phyloP scores from a whole-genome alignment of 1,139 yeast species.

The Zhuliangozyma parablackwelliae region DNA sequence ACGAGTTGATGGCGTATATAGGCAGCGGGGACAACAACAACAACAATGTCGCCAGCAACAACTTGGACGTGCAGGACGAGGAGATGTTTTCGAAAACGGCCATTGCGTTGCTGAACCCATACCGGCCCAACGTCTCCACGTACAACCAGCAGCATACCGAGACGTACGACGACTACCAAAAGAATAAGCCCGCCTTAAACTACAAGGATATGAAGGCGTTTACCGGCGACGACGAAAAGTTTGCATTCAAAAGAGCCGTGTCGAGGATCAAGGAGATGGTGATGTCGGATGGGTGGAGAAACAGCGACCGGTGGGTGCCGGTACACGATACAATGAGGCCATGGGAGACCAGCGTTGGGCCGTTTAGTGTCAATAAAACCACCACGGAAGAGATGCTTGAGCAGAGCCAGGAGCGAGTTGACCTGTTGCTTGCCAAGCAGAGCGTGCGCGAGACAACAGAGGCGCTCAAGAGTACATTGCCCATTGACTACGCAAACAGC shows the following conservation, averaged over 20 bases:
- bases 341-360: conserved; percentile 42
- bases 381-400: not conserved
- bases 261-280: conserved; percentile 69
- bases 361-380: not conserved
- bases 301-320: conserved; percentile 49
- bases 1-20: conserved; percentile 10
- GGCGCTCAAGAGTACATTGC: conserved; percentile 15
- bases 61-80: conserved; percentile 52
- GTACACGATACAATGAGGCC: conserved; percentile 51
- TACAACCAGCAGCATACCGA: conserved; percentile 46
- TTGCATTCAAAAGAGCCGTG: conserved; percentile 70
- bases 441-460: conserved; percentile 11
- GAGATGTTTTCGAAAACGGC: conserved; percentile 67
- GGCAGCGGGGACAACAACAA: conserved; percentile 14
- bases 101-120: conserved; percentile 58
- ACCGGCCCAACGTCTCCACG: conserved; percentile 64
- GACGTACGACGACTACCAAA: conserved; percentile 28
- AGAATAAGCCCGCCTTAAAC: conserved; percentile 17
- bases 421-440: conserved; percentile 4
- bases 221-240: conserved; percentile 75
- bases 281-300: conserved; percentile 51
- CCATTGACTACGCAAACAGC: conserved; percentile 21
- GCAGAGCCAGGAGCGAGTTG: not conserved
- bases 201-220: conserved; percentile 53
- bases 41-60: conserved; percentile 11